Evolutionary conservation across 768 basidiomycete genomes (phyloP), one percentile per base, ranked within the genome.

Genomic region (Xerocomellus dryophilus): DNA sequence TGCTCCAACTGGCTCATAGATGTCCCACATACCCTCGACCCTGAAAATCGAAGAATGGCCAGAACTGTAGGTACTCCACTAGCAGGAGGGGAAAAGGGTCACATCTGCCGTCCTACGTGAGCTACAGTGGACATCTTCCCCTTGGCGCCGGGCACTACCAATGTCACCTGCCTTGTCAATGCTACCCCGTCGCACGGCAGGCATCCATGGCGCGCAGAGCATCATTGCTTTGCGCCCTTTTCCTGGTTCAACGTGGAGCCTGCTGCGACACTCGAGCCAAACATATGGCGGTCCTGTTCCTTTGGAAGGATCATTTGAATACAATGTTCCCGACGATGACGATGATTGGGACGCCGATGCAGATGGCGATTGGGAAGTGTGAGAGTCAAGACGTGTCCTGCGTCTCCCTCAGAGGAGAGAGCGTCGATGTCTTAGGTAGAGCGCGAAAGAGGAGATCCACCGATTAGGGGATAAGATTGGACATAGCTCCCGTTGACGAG

Each of bases 221-320:
- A 99, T 83, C 64, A 99, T 93, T 2, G 93, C 92, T 72, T 98
- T 97, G 35, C 93, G 77, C 1, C 93, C 93, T 65, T 98, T 98
- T 2, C 93, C 93, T 0, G 93, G 87, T 73, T 99, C 96, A 51
- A 90, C 81, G 63, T 95, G 88, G 38, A 98, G 77, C 29, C 91
- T 77, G 1, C 96, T 96, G n/a, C 86, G 78, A 46, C 85, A 88
- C 67, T 97, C 93, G 15, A 98, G 76, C 96, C 96, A 99, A 18
- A 93, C 80, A 71, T 88, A 94, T 2, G 61, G 61, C 2, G 76
- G 76, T 39, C 40, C 0, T 31, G 48, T 36, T 18, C 36, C 42
- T 12, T 51, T 43, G 59, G 52, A 43, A 3, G 39, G 3, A 47
- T 49, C 43, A 17, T 34, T 41, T 29, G 48, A 50, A 29, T n/a